These are phyloP conservation scores for Roridomyces roridus DNA, from an alignment of 768 basidiomycete genomes.

Conservation along the genomic window DNA sequence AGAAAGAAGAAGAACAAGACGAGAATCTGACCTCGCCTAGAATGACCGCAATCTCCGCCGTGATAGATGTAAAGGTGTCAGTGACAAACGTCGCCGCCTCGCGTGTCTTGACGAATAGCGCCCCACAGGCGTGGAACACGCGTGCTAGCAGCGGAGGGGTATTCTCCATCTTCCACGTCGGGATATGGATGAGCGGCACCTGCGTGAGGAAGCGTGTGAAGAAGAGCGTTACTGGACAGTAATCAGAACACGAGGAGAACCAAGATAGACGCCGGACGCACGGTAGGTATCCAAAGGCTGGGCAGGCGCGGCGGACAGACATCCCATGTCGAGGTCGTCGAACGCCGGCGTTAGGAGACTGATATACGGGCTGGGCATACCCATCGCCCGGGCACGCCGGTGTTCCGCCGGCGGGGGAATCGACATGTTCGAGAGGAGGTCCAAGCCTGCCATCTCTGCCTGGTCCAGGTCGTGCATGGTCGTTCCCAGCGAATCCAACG, in stretches of 20 bases:
- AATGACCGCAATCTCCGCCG: conserved; percentile 56
- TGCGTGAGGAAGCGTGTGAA: conserved; percentile 59
- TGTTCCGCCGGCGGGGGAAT: too few species aligned
- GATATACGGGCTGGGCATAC: too few species aligned
- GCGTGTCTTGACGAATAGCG: conserved; percentile 57
- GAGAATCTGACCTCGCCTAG: conserved; percentile 52
- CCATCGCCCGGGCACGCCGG: too few species aligned
- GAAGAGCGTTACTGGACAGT: conserved; percentile 54
- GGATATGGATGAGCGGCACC: conserved; percentile 59
- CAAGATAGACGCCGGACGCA: not conserved
- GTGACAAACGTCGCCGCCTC: conserved; percentile 55
- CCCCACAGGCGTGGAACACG: conserved; percentile 70
- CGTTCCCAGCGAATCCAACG: too few species aligned
- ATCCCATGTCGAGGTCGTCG: not conserved
- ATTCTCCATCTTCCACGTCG: conserved; percentile 54
- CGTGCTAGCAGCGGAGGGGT: conserved; percentile 56
- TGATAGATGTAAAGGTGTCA: conserved; percentile 46
- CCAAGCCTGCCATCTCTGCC: too few species aligned
- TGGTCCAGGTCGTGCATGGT: too few species aligned
- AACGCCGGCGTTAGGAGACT: not conserved
- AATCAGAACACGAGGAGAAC: too few species aligned
- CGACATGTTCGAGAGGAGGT: too few species aligned
- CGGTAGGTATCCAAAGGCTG: not conserved
- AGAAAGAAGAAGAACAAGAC: too few species aligned
- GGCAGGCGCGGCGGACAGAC: not conserved